Evolutionary conservation across 164 flowering plant genomes (phyloP).

Genomic region (Amborella trichopoda): DNA sequence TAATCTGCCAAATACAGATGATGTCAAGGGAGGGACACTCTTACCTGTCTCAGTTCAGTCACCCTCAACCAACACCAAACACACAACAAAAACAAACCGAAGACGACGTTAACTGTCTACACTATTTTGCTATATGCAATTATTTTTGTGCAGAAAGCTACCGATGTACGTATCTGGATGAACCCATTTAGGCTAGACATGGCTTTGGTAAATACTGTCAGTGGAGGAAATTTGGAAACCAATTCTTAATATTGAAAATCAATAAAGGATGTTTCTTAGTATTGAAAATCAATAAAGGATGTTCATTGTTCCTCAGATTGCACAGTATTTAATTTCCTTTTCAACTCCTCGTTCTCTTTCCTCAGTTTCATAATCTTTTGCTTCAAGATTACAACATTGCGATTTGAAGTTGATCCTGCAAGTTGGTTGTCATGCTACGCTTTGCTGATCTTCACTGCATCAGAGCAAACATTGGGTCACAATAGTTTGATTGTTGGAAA

Average conservation of each 20-base stretch:
- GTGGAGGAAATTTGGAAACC: too few relatives aligned
- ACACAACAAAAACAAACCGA: conserved; percentile 31
- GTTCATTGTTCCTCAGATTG: too few relatives aligned
- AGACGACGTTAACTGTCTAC: conserved; percentile 25
- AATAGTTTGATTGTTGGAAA: too few relatives aligned
- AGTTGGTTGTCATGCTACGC: conserved; percentile 39
- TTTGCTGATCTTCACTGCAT: conserved; percentile 44
- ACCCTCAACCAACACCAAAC: conserved; percentile 28
- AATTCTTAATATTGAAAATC: too few relatives aligned
- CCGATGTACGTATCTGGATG: too few relatives aligned
- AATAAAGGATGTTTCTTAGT: too few relatives aligned
- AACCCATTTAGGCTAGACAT: too few relatives aligned
- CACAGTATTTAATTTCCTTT: too few relatives aligned
- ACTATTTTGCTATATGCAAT: background rate
- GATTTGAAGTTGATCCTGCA: conserved; percentile 26
- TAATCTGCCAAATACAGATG: conserved; percentile 42
- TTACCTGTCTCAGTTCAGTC: conserved; percentile 44
- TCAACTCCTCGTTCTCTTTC: conserved; percentile 57
- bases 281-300: too few relatives aligned
- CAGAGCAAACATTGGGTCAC: too few relatives aligned
- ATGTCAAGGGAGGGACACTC: conserved; percentile 58
- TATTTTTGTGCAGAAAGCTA: too few relatives aligned
- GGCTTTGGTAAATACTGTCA: too few relatives aligned
- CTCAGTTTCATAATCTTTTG: conserved; percentile 59
- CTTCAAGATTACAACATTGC: conserved; percentile 42